These are phyloP conservation scores for Naganishia onofrii DNA, from an alignment of 768 basidiomycete genomes.

Conservation along the genomic window DNA sequence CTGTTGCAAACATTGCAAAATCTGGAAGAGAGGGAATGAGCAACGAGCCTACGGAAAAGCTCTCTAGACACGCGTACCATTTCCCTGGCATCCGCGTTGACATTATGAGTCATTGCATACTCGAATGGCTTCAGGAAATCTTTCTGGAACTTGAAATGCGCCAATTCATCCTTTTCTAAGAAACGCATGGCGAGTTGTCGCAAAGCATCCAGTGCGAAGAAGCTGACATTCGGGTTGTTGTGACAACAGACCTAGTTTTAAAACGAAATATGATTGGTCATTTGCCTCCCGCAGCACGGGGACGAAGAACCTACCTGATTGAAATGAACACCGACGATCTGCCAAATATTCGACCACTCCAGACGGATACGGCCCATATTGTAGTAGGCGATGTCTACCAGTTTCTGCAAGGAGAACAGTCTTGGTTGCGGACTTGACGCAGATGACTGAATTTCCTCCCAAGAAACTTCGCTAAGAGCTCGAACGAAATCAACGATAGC, in stretches of 20 bases:
- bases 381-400: conserved; percentile 99
- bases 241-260: conserved; percentile 88
- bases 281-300: not conserved
- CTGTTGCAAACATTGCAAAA: conserved; percentile 94
- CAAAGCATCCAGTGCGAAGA: conserved; percentile 93
- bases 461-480: conserved; percentile 92
- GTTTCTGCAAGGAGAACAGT: conserved; percentile 92
- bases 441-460: conserved; percentile 99
- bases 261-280: not conserved
- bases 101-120: conserved; percentile 94
- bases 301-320: conserved; percentile 67
- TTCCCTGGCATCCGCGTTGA: conserved; percentile 91
- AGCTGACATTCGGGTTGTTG: conserved; percentile 91
- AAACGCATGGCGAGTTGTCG: conserved; percentile 98
- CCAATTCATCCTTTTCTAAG: conserved; percentile 94
- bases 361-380: conserved; percentile 98
- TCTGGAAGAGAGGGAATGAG: conserved; percentile 56
- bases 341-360: conserved; percentile 98
- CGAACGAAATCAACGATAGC: conserved; percentile 98
- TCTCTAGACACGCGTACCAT: conserved; percentile 62
- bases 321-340: conserved; percentile 96
- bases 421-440: conserved; percentile 90
- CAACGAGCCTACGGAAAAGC: not conserved
- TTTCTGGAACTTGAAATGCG: conserved; percentile 99
- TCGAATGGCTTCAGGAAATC: conserved; percentile 98